Evolutionary conservation across 1,284 basidiomycete species (phyloP).

Genomic region (Ganoderma lucidum): DNA sequence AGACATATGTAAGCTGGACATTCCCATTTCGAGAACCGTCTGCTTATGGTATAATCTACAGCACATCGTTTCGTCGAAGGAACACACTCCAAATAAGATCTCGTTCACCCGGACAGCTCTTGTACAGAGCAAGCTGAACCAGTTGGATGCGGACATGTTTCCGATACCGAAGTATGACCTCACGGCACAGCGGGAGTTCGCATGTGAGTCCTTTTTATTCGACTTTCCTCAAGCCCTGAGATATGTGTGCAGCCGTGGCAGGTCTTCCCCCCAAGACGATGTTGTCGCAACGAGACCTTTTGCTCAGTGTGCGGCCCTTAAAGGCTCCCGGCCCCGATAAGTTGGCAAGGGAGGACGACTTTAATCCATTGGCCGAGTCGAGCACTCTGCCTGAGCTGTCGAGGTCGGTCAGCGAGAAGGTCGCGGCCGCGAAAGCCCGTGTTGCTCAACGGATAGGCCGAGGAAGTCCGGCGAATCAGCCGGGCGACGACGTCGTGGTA

Average conservation of each 20-base stretch:
- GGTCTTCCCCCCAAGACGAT: slow-evolving; percentile 56
- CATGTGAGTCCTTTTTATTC: slow-evolving; percentile 43
- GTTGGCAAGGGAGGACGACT: slow-evolving; percentile 50
- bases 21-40: neutral
- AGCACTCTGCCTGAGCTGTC: slow-evolving; percentile 43
- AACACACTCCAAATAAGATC: slow-evolving; percentile 69
- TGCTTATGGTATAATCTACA: slow-evolving; percentile 18
- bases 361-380: slow-evolving; percentile 49
- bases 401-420: slow-evolving; percentile 42
- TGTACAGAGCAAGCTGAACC: slow-evolving; percentile 75
- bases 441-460: slow-evolving; percentile 18
- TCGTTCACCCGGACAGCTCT: slow-evolving; percentile 81
- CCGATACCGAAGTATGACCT: slow-evolving; percentile 66
- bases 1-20: slow-evolving; percentile 37
- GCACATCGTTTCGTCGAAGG: slow-evolving; percentile 49
- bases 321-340: slow-evolving; percentile 48
- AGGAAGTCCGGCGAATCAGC: slow-evolving; percentile 33
- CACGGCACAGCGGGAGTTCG: slow-evolving; percentile 47
- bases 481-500: slow-evolving; percentile 74
- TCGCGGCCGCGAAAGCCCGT: slow-evolving; percentile 20
- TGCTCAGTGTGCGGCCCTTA: slow-evolving; percentile 56
- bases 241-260: slow-evolving; percentile 47
- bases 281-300: slow-evolving; percentile 49
- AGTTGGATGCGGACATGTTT: slow-evolving; percentile 82
- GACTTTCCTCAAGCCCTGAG: neutral